phyloP scores from a whole-genome alignment of 768 basidiomycete species.

The Russula lepida region DNA sequence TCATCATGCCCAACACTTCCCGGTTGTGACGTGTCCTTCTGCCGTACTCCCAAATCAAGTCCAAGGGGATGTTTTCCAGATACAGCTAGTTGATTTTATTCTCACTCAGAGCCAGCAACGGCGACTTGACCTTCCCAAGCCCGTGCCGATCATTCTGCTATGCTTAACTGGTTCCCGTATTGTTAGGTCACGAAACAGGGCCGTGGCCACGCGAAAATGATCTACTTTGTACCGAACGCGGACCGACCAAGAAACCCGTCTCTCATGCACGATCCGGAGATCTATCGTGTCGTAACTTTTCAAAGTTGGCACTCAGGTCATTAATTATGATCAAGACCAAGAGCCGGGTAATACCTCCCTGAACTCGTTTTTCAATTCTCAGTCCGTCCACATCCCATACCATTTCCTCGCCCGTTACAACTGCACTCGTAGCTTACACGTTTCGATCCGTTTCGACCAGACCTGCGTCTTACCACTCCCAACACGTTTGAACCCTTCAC shows the following conservation, averaged over 20 bases:
- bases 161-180: not conserved
- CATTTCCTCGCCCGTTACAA: not conserved
- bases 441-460: slow-evolving; percentile 9
- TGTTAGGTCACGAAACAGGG: slow-evolving; percentile 13
- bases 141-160: slow-evolving; percentile 12
- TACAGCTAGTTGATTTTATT: slow-evolving; percentile 9
- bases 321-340: not conserved
- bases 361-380: slow-evolving; percentile 1
- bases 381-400: not conserved
- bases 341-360: slow-evolving; percentile 2
- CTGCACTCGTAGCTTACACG: slow-evolving; percentile 12
- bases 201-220: slow-evolving; percentile 14
- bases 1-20: not conserved
- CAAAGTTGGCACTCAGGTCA: slow-evolving; percentile 7
- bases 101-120: slow-evolving; percentile 3
- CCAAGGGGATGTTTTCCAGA: not conserved
- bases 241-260: slow-evolving; percentile 13
- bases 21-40: not conserved
- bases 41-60: not conserved
- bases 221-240: not conserved
- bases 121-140: slow-evolving; percentile 14
- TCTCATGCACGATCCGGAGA: slow-evolving; percentile 9
- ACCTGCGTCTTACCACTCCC: not conserved
- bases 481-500: slow-evolving; percentile 17
- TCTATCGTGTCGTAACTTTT: slow-evolving; percentile 19